Conservation (phyloP, 192 early-diverging fungal genomes). For the Coemansia sp. region DNA sequence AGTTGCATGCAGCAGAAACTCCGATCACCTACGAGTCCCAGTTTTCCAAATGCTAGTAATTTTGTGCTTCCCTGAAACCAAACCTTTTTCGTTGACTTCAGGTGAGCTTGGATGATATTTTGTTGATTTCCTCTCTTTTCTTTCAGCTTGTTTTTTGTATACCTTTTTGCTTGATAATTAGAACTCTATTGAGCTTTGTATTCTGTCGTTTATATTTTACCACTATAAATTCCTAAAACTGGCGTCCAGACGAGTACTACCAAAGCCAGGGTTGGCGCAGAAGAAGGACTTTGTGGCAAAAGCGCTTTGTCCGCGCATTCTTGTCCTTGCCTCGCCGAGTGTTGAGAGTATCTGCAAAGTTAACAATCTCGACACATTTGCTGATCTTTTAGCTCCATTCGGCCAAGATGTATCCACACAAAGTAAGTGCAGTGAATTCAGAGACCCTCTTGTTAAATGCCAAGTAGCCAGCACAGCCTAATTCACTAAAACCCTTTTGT, state of each 20-base stretch:
- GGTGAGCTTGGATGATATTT: too few species aligned
- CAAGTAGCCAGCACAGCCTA: too few species aligned
- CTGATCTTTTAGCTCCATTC: conserved; percentile 52
- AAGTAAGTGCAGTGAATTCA: conserved; percentile 19
- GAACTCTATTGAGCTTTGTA: too few species aligned
- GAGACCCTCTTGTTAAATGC: too few species aligned
- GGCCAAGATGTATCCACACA: conserved; percentile 53
- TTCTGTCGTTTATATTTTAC: background rate
- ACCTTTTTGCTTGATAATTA: too few species aligned
- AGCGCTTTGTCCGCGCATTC: conserved; percentile 50
- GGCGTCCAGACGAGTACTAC: conserved; percentile 51
- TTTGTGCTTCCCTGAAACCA: too few species aligned
- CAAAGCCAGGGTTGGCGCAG: conserved; percentile 42
- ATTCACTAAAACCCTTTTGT: background rate
- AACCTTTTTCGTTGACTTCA: too few species aligned
- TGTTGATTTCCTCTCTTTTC: too few species aligned
- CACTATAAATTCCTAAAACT: conserved; percentile 9
- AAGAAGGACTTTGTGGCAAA: conserved; percentile 52
- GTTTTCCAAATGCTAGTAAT: background rate
- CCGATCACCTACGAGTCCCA: background rate
- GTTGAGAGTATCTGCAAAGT: conserved; percentile 32
- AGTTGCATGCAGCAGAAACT: background rate
- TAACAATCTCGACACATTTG: conserved; percentile 38
- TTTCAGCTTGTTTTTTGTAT: too few species aligned
- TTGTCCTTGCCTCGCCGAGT: conserved; percentile 31